Conservation (phyloP, 2,329 filamentous ascomycete genomes). For the Ilyonectria robusta region DNA sequence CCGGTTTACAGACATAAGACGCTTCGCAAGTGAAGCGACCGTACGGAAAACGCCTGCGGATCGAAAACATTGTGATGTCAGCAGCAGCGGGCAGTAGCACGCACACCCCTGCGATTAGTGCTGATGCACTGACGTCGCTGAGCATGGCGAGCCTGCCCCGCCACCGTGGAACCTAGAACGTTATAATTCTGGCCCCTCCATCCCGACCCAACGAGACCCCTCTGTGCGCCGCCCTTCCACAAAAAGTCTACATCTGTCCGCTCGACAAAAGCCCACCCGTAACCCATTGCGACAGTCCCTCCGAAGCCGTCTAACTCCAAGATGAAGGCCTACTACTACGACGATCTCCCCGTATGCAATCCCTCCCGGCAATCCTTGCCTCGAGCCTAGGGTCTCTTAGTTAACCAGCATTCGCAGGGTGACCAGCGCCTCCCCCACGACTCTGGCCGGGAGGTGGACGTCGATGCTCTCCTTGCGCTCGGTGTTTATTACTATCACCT, state of each 20-base stretch:
- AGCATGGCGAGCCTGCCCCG: conserved; percentile 40
- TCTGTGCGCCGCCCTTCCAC: neutral
- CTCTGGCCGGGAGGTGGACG: conserved; percentile 79
- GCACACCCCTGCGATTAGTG: conserved; percentile 33
- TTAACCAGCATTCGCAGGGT: conserved; percentile 68
- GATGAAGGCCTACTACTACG: conserved; percentile 73
- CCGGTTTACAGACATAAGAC: neutral
- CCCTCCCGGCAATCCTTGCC: conserved; percentile 11
- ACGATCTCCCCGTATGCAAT: conserved; percentile 65
- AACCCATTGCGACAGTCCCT: neutral
- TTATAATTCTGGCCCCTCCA: conserved; percentile 27
- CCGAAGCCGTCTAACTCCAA: conserved; percentile 33
- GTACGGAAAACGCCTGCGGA: neutral
- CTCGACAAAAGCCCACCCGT: neutral
- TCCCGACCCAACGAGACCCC: neutral
- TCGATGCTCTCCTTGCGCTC: conserved; percentile 77
- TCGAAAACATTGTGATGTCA: conserved; percentile 36
- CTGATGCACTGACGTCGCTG: conserved; percentile 46
- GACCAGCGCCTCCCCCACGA: conserved; percentile 95
- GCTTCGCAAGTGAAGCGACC: neutral
- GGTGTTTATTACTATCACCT: conserved; percentile 86
- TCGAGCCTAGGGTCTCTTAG: neutral
- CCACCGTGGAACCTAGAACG: conserved; percentile 33
- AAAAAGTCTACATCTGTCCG: neutral
- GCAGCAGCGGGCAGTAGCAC: conserved; percentile 20